Conservation (phyloP, 176 grass and related monocot species). For the Oryza brachyantha region DNA sequence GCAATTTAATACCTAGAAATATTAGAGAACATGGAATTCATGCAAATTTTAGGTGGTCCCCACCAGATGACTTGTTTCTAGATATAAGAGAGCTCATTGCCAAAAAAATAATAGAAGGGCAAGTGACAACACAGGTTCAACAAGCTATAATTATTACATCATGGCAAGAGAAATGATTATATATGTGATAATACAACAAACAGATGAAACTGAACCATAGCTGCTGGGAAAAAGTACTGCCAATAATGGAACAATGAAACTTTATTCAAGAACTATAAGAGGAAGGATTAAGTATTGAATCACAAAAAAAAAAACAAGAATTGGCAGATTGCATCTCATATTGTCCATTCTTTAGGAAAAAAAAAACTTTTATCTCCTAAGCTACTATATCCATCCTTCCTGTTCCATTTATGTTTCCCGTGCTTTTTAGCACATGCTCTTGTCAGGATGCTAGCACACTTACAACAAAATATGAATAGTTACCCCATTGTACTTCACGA, state of each 20-base stretch:
- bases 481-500: constrained; percentile 11
- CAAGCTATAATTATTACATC: not conserved
- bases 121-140: not conserved
- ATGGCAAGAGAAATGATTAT: not conserved
- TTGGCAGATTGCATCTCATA: not conserved
- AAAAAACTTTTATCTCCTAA: not conserved
- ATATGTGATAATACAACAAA: constrained; percentile 6
- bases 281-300: not conserved
- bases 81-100: not conserved
- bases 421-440: constrained; percentile 4
- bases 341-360: not conserved
- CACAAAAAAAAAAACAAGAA: not conserved
- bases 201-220: not conserved
- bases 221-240: not conserved
- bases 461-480: not conserved
- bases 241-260: not conserved
- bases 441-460: not conserved
- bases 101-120: constrained; percentile 1
- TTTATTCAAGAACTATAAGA: constrained; percentile 1
- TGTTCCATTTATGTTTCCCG: not conserved
- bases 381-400: not conserved
- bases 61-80: not conserved
- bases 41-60: constrained; percentile 5
- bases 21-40: constrained; percentile 3
- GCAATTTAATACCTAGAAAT: not conserved